Conservation (phyloP, 768 basidiomycete genomes). For the Royoungia palumana region DNA sequence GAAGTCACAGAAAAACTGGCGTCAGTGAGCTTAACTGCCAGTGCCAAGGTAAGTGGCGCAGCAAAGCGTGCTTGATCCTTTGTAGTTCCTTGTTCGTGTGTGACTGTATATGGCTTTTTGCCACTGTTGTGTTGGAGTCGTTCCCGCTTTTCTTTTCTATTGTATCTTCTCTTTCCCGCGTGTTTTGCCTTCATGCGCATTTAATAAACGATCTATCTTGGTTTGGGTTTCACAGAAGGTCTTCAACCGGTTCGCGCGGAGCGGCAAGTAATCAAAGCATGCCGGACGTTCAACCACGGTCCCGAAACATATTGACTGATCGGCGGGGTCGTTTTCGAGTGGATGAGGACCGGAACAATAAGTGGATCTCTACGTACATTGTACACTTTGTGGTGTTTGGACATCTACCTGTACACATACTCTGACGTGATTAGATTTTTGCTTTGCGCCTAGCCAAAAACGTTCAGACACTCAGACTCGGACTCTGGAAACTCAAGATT, state of each 20-base stretch:
- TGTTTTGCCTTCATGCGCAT: constrained; percentile 6
- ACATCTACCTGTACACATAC: constrained; percentile 3
- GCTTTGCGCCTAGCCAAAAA: too few relatives aligned
- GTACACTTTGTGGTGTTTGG: constrained; percentile 1
- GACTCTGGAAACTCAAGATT: too few relatives aligned
- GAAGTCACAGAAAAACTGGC: constrained; percentile 28
- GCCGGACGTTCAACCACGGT: background rate
- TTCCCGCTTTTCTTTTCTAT: constrained; percentile 1
- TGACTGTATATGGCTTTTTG: background rate
- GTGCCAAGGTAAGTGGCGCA: constrained; percentile 29
- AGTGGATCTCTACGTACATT: background rate
- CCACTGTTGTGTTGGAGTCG: background rate
- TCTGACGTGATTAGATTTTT: background rate
- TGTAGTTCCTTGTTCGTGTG: background rate
- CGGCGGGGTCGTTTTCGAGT: background rate
- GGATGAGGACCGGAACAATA: background rate
- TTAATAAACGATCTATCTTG: constrained; percentile 21
- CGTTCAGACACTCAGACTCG: too few relatives aligned
- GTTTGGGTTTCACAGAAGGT: constrained; percentile 25
- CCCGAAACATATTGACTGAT: background rate
- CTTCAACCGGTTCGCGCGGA: constrained; percentile 23
- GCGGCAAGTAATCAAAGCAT: constrained; percentile 20
- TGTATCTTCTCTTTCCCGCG: constrained; percentile 2
- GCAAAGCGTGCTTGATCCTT: constrained; percentile 13
- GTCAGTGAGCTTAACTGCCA: constrained; percentile 27